phyloP scores from a whole-genome alignment of 2,329 filamentous ascomycete species.

The Cordyceps cicadae region DNA sequence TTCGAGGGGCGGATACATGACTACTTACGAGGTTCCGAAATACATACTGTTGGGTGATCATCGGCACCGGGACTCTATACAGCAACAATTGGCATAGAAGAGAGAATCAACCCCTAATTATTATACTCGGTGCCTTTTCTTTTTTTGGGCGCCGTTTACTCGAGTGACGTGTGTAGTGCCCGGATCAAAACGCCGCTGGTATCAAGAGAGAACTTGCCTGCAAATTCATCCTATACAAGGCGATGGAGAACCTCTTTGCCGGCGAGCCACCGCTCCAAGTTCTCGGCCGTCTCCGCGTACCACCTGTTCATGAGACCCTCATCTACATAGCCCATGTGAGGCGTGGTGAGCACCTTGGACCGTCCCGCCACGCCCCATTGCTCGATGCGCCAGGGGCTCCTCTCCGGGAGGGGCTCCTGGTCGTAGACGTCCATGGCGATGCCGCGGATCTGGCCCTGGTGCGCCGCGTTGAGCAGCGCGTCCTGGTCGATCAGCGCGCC shows the following conservation, averaged over 20 bases:
- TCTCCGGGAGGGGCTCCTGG: constrained; percentile 56
- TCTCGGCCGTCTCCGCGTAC: constrained; percentile 60
- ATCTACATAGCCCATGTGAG: constrained; percentile 69
- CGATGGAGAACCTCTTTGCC: constrained; percentile 16
- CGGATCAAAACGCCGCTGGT: neutral
- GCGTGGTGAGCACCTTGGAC: constrained; percentile 55
- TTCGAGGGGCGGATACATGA: constrained; percentile 9
- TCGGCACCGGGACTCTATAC: neutral
- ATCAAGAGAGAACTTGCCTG: neutral
- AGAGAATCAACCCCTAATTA: neutral
- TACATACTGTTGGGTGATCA: constrained; percentile 7
- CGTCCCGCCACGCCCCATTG: constrained; percentile 54
- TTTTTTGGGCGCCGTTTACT: neutral
- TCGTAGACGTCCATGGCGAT: constrained; percentile 69
- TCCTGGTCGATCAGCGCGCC: constrained; percentile 61
- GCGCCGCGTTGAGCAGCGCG: constrained; percentile 51
- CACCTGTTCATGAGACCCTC: constrained; percentile 54
- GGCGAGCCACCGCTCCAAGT: constrained; percentile 45
- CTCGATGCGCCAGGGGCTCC: constrained; percentile 59
- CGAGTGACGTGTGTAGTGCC: neutral
- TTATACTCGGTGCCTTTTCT: neutral
- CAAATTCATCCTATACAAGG: neutral
- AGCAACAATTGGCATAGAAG: neutral
- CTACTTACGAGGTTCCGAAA: constrained; percentile 9
- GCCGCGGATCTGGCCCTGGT: constrained; percentile 52